Evolutionary conservation across 2,329 filamentous ascomycete species (phyloP).

Genomic region (Epichloe elymi): DNA sequence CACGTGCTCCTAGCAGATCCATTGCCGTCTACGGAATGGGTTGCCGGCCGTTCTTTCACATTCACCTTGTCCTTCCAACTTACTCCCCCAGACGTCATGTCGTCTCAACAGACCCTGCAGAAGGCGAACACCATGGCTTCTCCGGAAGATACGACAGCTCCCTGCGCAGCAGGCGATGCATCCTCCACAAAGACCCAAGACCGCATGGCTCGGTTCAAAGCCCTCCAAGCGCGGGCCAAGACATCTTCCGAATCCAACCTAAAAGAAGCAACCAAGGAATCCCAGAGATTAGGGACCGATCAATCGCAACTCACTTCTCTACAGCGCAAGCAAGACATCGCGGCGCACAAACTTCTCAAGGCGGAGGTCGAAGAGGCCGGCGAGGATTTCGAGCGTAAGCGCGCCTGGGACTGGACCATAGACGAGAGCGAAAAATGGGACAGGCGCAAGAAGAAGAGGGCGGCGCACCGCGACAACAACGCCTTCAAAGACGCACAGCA

Average conservation of each 20-base stretch:
- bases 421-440: slow-evolving; percentile 95
- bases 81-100: not conserved
- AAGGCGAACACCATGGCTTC: not conserved
- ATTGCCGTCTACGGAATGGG: not conserved
- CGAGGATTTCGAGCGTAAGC: slow-evolving; percentile 92
- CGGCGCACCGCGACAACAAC: slow-evolving; percentile 66
- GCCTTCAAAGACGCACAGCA: slow-evolving; percentile 81
- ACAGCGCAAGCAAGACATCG: slow-evolving; percentile 76
- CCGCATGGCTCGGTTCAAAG: slow-evolving; percentile 71
- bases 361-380: slow-evolving; percentile 75
- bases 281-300: slow-evolving; percentile 65
- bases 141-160: not conserved
- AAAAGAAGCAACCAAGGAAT: slow-evolving; percentile 72
- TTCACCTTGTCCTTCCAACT: not conserved
- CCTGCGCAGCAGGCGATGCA: slow-evolving; percentile 8
- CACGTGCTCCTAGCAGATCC: not conserved
- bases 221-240: slow-evolving; percentile 70
- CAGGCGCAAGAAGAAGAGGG: slow-evolving; percentile 75
- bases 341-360: slow-evolving; percentile 85
- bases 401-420: slow-evolving; percentile 96
- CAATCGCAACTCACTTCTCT: slow-evolving; percentile 64
- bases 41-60: not conserved
- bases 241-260: slow-evolving; percentile 60
- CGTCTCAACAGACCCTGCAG: not conserved
- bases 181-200: slow-evolving; percentile 41